Evolutionary conservation across 2,329 filamentous ascomycete species (phyloP).

Genomic region (Zasmidium cellare): DNA sequence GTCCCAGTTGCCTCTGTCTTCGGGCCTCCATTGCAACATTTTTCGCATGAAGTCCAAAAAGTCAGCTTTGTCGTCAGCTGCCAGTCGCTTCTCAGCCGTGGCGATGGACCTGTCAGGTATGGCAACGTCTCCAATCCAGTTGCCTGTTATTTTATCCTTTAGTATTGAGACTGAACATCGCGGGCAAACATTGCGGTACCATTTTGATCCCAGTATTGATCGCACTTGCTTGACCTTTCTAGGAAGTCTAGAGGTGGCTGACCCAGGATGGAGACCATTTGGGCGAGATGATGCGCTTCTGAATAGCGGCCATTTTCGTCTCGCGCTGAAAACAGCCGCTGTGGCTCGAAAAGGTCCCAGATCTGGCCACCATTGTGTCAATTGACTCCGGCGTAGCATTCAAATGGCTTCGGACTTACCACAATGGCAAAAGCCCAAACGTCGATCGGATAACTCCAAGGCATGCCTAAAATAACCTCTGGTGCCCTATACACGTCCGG

Average conservation of each 20-base stretch:
- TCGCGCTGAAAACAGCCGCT: constrained; percentile 33
- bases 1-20: constrained; percentile 29
- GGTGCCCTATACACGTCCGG: constrained; percentile 40
- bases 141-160: constrained; percentile 21
- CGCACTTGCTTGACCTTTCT: constrained; percentile 15
- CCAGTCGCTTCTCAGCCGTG: constrained; percentile 22
- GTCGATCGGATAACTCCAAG: constrained; percentile 40
- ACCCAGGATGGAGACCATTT: constrained; percentile 30
- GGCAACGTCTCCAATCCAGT: constrained; percentile 30
- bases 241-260: constrained; percentile 29
- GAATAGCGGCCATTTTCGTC: constrained; percentile 19
- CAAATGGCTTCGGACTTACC: constrained; percentile 26
- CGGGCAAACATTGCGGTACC: not conserved
- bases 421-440: constrained; percentile 42
- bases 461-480: constrained; percentile 38
- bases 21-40: constrained; percentile 40
- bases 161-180: not conserved
- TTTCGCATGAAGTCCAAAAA: constrained; percentile 37
- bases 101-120: constrained; percentile 33
- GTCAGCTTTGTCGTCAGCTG: constrained; percentile 24
- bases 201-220: constrained; percentile 17
- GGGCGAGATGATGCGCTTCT: constrained; percentile 28
- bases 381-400: not conserved
- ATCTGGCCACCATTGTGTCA: constrained; percentile 28
- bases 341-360: constrained; percentile 38